Conservation (phyloP, 352 stramenopile genomes). For the Globisporangium takayamanum region DNA sequence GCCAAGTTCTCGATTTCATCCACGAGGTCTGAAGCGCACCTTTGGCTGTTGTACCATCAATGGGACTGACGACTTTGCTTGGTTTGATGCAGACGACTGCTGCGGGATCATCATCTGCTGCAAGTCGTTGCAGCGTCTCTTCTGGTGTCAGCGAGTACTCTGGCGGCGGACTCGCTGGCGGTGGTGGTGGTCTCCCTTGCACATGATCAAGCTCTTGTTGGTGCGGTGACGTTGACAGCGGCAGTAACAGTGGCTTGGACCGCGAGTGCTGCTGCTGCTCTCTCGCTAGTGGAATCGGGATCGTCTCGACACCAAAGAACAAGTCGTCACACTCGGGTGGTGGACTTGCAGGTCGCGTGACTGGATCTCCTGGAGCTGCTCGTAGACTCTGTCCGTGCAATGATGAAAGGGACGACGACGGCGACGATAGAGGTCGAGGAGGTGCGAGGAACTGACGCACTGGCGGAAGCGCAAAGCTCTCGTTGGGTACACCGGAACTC, state of each 20-base stretch:
- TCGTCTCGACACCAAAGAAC: conserved; percentile 63
- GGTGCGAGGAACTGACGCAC: conserved; percentile 19
- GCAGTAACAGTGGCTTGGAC: neutral
- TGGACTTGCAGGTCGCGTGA: conserved; percentile 25
- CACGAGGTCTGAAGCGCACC: too few species aligned
- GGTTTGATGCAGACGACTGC: neutral
- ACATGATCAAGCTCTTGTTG: neutral
- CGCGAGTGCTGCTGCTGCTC: neutral
- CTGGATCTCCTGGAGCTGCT: neutral
- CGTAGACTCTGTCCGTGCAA: neutral
- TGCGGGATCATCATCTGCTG: conserved; percentile 36
- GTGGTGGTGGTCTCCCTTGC: neutral
- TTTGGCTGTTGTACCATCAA: too few species aligned
- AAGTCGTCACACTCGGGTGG: conserved; percentile 54
- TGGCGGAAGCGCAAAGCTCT: conserved; percentile 19
- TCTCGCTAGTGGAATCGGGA: conserved; percentile 16
- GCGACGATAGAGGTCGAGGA: conserved; percentile 3
- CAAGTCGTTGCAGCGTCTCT: conserved; percentile 45
- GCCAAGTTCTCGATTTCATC: too few species aligned
- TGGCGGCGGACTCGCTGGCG: neutral
- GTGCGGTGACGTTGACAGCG: conserved; percentile 3
- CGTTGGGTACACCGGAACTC: conserved; percentile 6
- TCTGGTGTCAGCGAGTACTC: conserved; percentile 21
- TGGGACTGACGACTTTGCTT: neutral
- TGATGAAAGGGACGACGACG: conserved; percentile 9